These are phyloP conservation scores for Ceratocystis destructans DNA, from an alignment of 2,329 filamentous ascomycete genomes.

Conservation along the genomic window DNA sequence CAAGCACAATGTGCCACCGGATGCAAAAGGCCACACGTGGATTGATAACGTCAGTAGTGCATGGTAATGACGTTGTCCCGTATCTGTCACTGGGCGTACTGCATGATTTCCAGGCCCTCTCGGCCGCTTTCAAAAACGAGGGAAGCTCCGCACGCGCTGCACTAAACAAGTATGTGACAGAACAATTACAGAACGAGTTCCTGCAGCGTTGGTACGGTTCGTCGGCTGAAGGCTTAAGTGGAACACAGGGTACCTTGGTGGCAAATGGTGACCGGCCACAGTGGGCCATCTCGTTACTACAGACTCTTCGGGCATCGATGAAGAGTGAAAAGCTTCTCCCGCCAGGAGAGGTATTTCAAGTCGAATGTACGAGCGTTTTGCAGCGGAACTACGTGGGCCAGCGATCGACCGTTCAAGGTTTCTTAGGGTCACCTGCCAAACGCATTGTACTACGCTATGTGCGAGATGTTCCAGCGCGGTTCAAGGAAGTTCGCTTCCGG, in stretches of 20 bases:
- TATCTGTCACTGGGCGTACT: conserved; percentile 59
- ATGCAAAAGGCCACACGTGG: conserved; percentile 57
- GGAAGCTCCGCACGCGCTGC: conserved; percentile 52
- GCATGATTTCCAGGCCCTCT: conserved; percentile 60
- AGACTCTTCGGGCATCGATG: conserved; percentile 53
- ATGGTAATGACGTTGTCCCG: conserved; percentile 61
- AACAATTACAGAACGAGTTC: conserved; percentile 47
- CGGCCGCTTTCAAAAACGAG: conserved; percentile 60
- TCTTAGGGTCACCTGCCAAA: conserved; percentile 50
- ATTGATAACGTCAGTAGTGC: conserved; percentile 60
- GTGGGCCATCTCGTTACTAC: conserved; percentile 56
- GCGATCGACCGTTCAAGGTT: conserved; percentile 30
- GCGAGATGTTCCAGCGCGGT: conserved; percentile 54
- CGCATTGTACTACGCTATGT: conserved; percentile 58
- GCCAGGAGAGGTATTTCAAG: conserved; percentile 61
- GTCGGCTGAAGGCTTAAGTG: conserved; percentile 24
- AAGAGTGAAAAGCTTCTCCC: conserved; percentile 55
- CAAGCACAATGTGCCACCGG: conserved; percentile 56
- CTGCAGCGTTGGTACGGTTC: conserved; percentile 46
- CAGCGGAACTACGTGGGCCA: conserved; percentile 38
- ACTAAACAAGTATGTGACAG: conserved; percentile 52
- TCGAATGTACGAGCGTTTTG: conserved; percentile 55
- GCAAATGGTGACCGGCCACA: conserved; percentile 36
- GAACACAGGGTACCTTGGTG: conserved; percentile 28
- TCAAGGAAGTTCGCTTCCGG: conserved; percentile 57